Evolutionary conservation across 1,284 basidiomycete species (phyloP), one percentile per base, ranked within the genome.

Genomic region (Mycosarcoma maydis): DNA sequence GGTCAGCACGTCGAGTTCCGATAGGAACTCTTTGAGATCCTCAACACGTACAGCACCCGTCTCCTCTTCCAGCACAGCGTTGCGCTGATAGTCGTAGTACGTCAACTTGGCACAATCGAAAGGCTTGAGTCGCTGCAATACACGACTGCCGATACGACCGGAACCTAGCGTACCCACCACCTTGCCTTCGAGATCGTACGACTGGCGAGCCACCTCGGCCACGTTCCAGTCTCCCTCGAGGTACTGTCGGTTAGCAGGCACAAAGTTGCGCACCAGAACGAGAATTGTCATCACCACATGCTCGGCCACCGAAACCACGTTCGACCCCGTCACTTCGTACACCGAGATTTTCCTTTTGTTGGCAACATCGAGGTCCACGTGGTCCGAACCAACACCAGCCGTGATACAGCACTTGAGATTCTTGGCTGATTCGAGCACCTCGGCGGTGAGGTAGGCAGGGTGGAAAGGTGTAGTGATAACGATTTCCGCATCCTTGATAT

Each of bases 341-440:
- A 94, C 94, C 77, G 92, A 89, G 76, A 96, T 89, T 68, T 87
- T 87, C 75, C 87, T 86, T 82, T 92, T 87, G 80, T 92, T 92
- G 44, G 92, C 91, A 22, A 90, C 90, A 79, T 94, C 89, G 52
- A 96, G 87, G 82, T 96, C 92, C 77, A 96, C 88, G 73, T 83
- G 82, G 71, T 95, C 94, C 27, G 92, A 94, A 13, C 93, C 93
- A 42, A 97, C 93, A 84, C 94, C 94, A 49, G 94, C 94, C 10
- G 94, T 97, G 77, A 96, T 87, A 79, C 90, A 92, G 66, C 95
- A 84, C 85, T 94, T 95, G 77, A 98, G 87, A 78, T 95, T 94
- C 84, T 90, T 90, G 32, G 94, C 92, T 86, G 91, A 85, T 40
- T 75, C 86, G 72, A 95, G 84, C 62, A 94, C 84, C 9, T 94